These are phyloP conservation scores for Isabelozyma pseudorhagii DNA, from an alignment of 805 yeast genomes.

Conservation along the genomic window DNA sequence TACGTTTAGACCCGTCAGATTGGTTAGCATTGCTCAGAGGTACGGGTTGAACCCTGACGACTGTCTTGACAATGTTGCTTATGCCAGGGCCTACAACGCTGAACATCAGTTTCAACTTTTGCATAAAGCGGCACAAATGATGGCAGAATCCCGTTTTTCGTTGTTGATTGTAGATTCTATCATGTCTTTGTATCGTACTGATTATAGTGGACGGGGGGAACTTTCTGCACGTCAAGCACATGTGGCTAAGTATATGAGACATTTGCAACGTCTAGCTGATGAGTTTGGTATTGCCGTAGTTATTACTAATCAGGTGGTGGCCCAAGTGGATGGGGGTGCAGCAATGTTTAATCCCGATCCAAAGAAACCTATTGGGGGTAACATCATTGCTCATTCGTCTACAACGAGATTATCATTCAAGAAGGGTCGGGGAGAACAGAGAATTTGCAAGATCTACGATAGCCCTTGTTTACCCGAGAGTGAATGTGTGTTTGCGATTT, in stretches of 20 bases:
- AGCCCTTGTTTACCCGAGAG: conserved; percentile 96
- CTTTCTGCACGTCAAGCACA: conserved; percentile 91
- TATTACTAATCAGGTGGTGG: conserved; percentile 90
- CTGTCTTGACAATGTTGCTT: conserved; percentile 95
- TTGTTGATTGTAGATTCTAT: conserved; percentile 92
- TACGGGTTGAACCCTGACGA: conserved; percentile 91
- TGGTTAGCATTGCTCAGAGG: conserved; percentile 85
- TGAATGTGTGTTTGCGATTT: conserved; percentile 92
- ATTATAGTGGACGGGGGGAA: conserved; percentile 93
- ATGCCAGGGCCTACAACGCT: conserved; percentile 95
- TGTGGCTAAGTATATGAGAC: conserved; percentile 89
- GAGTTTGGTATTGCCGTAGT: conserved; percentile 97
- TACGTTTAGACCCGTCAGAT: conserved; percentile 88
- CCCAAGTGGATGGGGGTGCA: conserved; percentile 93
- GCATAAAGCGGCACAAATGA: conserved; percentile 90
- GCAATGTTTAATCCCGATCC: conserved; percentile 90
- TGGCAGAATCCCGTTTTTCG: conserved; percentile 91
- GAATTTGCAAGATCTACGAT: conserved; percentile 92
- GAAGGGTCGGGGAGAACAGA: conserved; percentile 88
- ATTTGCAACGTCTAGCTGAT: conserved; percentile 89
- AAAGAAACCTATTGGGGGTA: conserved; percentile 97
- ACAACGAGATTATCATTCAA: conserved; percentile 88
- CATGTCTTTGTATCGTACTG: conserved; percentile 95
- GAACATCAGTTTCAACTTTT: conserved; percentile 90
- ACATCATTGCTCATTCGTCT: conserved; percentile 94